A percentile compares a stretch with the other conserved stretches of the same genome.
These are phyloP conservation scores for Euclidium syriacum DNA, from an alignment of 345 rosid genomes.

Conservation along the genomic window DNA sequence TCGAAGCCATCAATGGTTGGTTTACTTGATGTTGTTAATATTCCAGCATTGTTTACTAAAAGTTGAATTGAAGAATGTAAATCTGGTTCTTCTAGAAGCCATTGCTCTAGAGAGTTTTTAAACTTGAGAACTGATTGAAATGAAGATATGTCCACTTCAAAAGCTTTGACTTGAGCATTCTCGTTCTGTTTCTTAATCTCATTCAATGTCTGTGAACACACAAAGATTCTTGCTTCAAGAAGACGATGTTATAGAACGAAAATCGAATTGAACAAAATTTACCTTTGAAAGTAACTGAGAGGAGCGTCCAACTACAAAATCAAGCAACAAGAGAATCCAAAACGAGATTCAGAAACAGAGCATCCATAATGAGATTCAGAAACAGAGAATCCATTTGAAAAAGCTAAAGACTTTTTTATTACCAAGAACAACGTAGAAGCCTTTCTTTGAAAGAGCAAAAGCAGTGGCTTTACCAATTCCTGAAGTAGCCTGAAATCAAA, in stretches of 20 bases:
- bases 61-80: constrained; percentile 81
- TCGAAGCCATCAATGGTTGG: constrained; percentile 75
- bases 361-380: no score
- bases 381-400: background rate
- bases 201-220: constrained; percentile 42
- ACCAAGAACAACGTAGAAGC: constrained; percentile 78
- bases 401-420: background rate
- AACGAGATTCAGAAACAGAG: no score
- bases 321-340: background rate
- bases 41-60: constrained; percentile 89
- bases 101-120: constrained; percentile 55
- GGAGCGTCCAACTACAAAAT: constrained; percentile 71
- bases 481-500: constrained; percentile 66
- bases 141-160: constrained; percentile 65
- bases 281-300: constrained; percentile 50
- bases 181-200: constrained; percentile 43
- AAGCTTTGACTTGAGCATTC: constrained; percentile 56
- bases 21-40: constrained; percentile 63
- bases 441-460: constrained; percentile 60
- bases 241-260: no score
- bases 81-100: constrained; percentile 65
- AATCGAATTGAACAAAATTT: no score
- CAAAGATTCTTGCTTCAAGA: constrained; percentile 7
- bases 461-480: constrained; percentile 85
- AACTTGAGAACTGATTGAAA: constrained; percentile 62